Base-by-base conservation (phyloP, 2,329 filamentous ascomycete genomes). In the Diaporthe longicolla region DNA sequence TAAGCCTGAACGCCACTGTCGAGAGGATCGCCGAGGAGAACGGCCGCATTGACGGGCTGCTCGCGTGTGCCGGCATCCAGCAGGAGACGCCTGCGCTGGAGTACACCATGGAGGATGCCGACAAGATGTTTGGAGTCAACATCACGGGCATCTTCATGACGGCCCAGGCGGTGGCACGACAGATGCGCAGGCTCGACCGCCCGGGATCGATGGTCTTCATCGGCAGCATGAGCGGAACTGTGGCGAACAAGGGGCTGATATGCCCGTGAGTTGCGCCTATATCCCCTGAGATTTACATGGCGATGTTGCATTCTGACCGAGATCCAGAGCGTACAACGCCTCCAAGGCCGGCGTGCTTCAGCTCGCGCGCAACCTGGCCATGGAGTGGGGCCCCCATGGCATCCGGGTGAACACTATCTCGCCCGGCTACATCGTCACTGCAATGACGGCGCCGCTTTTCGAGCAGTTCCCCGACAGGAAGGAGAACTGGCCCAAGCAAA, bases 131-230 rank as follows among this genome's bases (percentile, higher is more conserved):
- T 83, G 90, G 93, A 79, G 92, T 96, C 80, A 97, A 98, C 83
- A 88, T 97, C 78, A 97, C 92, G n/a, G 95, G 95, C 17, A 91
- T 89, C 37, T 94, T 95, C 84, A 91, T 95, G 89, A 97, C 94
- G 76, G 94, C 95, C 35, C 94, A 96, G 86, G 94, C 94, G 26
- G 94, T 94, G n/a, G 95, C 95, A 45, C 89, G 92, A 72, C 93
- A 97, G 81, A 91, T 94, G 88, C 85, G 91, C 29, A 87, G 87
- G 68, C 85, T 89, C 37, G 87, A 89, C 73, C 86, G 84, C 35
- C 84, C 85, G 8, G 91, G 92, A 0, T 93, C 90, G 79, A 89
- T 94, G 74, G 89, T 90, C 19, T 82, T 94, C 79, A 92, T 94
- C 79, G 91, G 88, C n/a, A 92, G 90, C 77, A 94, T 93, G 91